Conservation (phyloP, 2,329 filamentous ascomycete genomes). For the Neopestalotiopsis sp. region DNA sequence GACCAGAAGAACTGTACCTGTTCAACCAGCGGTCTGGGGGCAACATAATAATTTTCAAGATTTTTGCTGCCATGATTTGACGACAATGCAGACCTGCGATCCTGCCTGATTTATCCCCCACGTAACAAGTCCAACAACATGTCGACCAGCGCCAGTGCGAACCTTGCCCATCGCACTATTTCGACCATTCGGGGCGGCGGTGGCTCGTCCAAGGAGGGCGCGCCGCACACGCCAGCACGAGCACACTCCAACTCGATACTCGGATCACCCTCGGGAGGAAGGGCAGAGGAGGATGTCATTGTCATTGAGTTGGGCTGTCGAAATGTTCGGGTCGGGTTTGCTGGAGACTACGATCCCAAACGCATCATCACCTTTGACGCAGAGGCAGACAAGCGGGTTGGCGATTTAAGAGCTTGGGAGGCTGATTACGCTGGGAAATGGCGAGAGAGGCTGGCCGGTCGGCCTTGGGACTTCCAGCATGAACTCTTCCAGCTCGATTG, state of each 20-base stretch:
- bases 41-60: background rate
- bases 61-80: background rate
- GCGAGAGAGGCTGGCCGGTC: slow-evolving; percentile 50
- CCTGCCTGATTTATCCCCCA: background rate
- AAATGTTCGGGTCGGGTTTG: slow-evolving; percentile 82
- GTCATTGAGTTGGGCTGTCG: slow-evolving; percentile 85
- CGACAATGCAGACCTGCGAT: background rate
- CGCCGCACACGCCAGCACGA: slow-evolving; percentile 65
- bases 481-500: slow-evolving; percentile 85
- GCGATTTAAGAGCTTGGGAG: slow-evolving; percentile 80
- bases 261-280: slow-evolving; percentile 64
- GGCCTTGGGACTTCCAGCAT: slow-evolving; percentile 66
- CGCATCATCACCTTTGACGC: slow-evolving; percentile 73
- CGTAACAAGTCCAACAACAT: slow-evolving; percentile 40
- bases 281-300: slow-evolving; percentile 82
- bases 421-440: slow-evolving; percentile 56
- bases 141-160: slow-evolving; percentile 48
- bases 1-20: background rate
- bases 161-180: slow-evolving; percentile 63
- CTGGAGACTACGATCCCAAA: slow-evolving; percentile 82
- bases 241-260: slow-evolving; percentile 59
- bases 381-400: slow-evolving; percentile 76
- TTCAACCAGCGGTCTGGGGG: background rate
- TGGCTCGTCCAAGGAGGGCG: slow-evolving; percentile 41
- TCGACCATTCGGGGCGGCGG: slow-evolving; percentile 59